Percentiles rank a stretch among this genome's conserved stretches.
phyloP scores from a whole-genome alignment of 2,329 filamentous ascomycete species.

The Neospermospora avenae region DNA sequence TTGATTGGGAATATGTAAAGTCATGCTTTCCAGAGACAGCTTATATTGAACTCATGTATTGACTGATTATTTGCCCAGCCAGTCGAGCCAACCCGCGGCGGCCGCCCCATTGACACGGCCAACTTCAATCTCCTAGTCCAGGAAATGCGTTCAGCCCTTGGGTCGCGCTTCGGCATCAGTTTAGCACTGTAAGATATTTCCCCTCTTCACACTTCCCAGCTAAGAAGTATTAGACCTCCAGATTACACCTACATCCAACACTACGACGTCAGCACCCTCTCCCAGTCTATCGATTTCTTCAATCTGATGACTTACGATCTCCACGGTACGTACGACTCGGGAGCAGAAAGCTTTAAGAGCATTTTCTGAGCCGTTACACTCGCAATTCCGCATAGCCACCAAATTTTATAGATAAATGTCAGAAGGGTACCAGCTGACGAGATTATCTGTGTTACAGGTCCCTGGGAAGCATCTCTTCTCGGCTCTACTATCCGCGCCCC shows the following conservation, averaged over 20 bases:
- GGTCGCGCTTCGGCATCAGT: constrained; percentile 40
- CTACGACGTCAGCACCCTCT: constrained; percentile 32
- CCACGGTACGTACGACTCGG: no score
- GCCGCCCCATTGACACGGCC: constrained; percentile 35
- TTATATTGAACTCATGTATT: neutral
- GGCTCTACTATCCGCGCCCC: constrained; percentile 38
- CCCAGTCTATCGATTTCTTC: constrained; percentile 33
- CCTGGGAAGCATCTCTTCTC: constrained; percentile 39
- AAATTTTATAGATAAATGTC: no score
- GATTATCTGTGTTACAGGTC: no score
- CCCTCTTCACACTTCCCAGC: neutral
- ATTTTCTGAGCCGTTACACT: no score
- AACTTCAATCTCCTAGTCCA: constrained; percentile 37
- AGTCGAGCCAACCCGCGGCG: constrained; percentile 36
- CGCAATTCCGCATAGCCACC: no score
- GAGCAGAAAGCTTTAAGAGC: no score
- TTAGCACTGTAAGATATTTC: constrained; percentile 35
- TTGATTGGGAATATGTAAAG: constrained; percentile 45
- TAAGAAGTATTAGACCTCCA: constrained; percentile 26
- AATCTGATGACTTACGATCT: constrained; percentile 38
- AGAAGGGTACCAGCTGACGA: no score
- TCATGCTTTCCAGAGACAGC: neutral
- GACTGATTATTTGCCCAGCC: constrained; percentile 28
- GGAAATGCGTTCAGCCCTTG: constrained; percentile 35
- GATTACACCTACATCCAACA: constrained; percentile 34